Conservation (phyloP, 2,329 filamentous ascomycete species). For the Monosporascus sp. region DNA sequence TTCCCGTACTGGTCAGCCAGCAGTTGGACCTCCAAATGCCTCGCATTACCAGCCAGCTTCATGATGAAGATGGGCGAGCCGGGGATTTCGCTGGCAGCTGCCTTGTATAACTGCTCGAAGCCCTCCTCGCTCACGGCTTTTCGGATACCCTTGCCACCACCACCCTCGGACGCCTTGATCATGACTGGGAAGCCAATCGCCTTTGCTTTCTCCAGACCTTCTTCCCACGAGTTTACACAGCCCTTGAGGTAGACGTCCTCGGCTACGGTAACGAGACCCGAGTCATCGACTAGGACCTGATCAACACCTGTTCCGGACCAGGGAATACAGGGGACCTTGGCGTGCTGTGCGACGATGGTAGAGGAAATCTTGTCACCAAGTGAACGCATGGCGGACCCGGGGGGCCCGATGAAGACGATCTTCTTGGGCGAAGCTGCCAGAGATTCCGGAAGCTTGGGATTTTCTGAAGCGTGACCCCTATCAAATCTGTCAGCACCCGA, state of each 20-base stretch:
- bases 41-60: conserved; percentile 94
- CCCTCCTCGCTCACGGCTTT: conserved; percentile 83
- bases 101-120: conserved; percentile 86
- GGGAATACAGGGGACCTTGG: conserved; percentile 93
- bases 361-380: conserved; percentile 99
- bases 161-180: conserved; percentile 99
- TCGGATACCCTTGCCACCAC: conserved; percentile 98
- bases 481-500: conserved; percentile 5
- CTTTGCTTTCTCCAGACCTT: conserved; percentile 80
- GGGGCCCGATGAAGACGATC: conserved; percentile 98
- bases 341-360: conserved; percentile 97
- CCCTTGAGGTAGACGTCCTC: conserved; percentile 84
- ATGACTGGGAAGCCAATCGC: conserved; percentile 98
- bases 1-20: conserved; percentile 98
- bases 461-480: conserved; percentile 97
- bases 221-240: conserved; percentile 83
- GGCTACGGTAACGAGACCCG: conserved; percentile 87
- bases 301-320: conserved; percentile 96
- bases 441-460: conserved; percentile 94
- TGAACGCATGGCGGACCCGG: conserved; percentile 96
- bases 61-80: conserved; percentile 99
- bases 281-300: conserved; percentile 68
- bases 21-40: conserved; percentile 95
- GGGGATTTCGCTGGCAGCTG: conserved; percentile 93
- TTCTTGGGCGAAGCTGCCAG: conserved; percentile 95